phyloP scores from a whole-genome alignment of 768 basidiomycete genomes.

The Tephrocybe sp. region DNA sequence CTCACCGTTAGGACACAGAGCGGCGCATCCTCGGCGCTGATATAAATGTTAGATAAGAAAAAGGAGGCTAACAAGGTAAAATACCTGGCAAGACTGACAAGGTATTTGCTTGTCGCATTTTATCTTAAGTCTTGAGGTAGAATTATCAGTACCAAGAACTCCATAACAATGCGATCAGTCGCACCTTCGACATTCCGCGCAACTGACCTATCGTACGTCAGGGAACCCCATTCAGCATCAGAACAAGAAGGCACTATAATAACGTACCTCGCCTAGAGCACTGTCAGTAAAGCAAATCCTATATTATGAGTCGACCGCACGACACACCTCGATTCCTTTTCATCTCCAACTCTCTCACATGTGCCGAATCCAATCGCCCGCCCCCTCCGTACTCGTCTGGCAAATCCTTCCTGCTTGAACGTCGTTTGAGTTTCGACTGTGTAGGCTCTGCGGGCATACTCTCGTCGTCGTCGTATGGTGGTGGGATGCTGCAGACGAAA shows the following conservation, averaged over 20 bases:
- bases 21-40: constrained; percentile 64
- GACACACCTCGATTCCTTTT: constrained; percentile 62
- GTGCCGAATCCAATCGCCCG: constrained; percentile 42
- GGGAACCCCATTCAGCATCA: constrained; percentile 9
- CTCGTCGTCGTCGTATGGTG: not conserved
- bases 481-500: not conserved
- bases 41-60: not conserved
- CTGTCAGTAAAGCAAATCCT: constrained; percentile 7
- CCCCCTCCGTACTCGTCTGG: constrained; percentile 42
- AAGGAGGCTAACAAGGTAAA: constrained; percentile 31
- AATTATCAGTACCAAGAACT: constrained; percentile 14
- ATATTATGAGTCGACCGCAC: not conserved
- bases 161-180: constrained; percentile 44
- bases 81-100: constrained; percentile 71
- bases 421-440: constrained; percentile 49
- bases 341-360: constrained; percentile 67
- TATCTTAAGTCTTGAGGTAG: constrained; percentile 57
- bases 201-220: constrained; percentile 52
- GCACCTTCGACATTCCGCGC: constrained; percentile 75
- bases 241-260: not conserved
- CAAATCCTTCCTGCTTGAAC: constrained; percentile 44
- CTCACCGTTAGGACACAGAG: constrained; percentile 70
- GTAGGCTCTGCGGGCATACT: constrained; percentile 58
- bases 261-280: constrained; percentile 29
- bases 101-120: constrained; percentile 83